Conservation (phyloP, 1,139 yeast genomes). For the Hyphopichia wangnamkhiaoensis region DNA sequence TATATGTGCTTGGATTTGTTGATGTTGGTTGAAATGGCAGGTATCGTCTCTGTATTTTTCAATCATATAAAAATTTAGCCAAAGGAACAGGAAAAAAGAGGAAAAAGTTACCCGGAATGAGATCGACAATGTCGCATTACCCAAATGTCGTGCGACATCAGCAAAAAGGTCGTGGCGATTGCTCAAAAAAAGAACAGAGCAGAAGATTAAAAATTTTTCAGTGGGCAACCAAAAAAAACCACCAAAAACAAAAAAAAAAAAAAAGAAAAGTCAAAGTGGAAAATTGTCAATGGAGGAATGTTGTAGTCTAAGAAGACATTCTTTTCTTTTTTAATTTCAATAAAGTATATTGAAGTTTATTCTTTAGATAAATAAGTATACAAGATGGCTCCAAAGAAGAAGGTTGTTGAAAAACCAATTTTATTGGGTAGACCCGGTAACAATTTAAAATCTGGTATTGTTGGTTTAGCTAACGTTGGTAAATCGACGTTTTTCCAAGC, state of each 20-base stretch:
- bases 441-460: slow-evolving; percentile 94
- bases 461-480: slow-evolving; percentile 96
- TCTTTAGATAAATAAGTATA: background rate
- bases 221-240: too few species aligned
- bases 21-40: background rate
- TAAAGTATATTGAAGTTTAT: background rate
- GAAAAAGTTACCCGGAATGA: too few species aligned
- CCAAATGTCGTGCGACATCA: too few species aligned
- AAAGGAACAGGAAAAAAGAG: too few species aligned
- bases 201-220: too few species aligned
- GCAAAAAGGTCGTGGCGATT: too few species aligned
- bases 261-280: too few species aligned
- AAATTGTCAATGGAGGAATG: too few species aligned
- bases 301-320: background rate
- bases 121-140: too few species aligned
- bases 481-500: slow-evolving; percentile 91
- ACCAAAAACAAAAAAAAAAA: too few species aligned
- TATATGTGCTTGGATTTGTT: background rate
- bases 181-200: too few species aligned
- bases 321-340: background rate
- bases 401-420: slow-evolving; percentile 81
- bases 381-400: slow-evolving; percentile 94
- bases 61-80: too few species aligned
- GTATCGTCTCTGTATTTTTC: background rate
- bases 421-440: slow-evolving; percentile 98